phyloP scores from a whole-genome alignment of 2,329 filamentous ascomycete species.

The Stemphylium vesicarium region DNA sequence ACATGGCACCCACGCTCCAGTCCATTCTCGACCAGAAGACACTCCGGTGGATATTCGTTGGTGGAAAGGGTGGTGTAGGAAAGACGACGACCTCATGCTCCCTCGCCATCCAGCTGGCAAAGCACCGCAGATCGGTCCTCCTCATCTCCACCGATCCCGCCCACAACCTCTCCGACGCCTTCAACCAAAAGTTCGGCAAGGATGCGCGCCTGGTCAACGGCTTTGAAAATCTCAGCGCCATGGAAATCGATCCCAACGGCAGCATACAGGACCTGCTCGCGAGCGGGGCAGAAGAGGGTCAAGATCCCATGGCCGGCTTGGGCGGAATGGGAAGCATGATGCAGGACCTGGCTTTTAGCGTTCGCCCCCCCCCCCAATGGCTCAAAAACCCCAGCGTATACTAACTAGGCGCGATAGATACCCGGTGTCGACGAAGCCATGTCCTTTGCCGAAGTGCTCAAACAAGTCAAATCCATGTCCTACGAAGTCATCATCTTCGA shows the following conservation, averaged over 20 bases:
- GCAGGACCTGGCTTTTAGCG: slow-evolving; percentile 96
- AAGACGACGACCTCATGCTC: slow-evolving; percentile 99
- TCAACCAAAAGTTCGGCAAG: slow-evolving; percentile 99
- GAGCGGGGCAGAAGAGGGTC: slow-evolving; percentile 72
- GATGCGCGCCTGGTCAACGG: slow-evolving; percentile 92
- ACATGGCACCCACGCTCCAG: slow-evolving; percentile 91
- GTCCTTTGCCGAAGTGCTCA: slow-evolving; percentile 98
- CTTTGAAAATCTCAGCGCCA: slow-evolving; percentile 91
- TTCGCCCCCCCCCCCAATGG: slow-evolving; percentile 59
- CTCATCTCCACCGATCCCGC: slow-evolving; percentile 98
- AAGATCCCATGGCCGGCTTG: slow-evolving; percentile 72
- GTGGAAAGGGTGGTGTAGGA: slow-evolving; percentile 96
- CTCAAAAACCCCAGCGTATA: not conserved
- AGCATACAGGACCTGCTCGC: slow-evolving; percentile 95
- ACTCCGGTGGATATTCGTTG: slow-evolving; percentile 98
- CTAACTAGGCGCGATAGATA: slow-evolving; percentile 64
- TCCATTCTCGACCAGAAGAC: slow-evolving; percentile 93
- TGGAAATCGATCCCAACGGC: slow-evolving; percentile 99
- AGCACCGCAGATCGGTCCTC: slow-evolving; percentile 91
- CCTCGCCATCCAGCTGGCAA: slow-evolving; percentile 95
- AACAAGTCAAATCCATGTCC: slow-evolving; percentile 97
- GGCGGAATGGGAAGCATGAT: slow-evolving; percentile 89
- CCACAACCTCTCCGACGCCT: slow-evolving; percentile 97
- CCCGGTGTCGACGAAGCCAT: slow-evolving; percentile 99
- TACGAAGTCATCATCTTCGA: slow-evolving; percentile 99